These are phyloP conservation scores for Botryotinia narcissicola DNA, from an alignment of 2,329 filamentous ascomycete genomes.

Conservation along the genomic window DNA sequence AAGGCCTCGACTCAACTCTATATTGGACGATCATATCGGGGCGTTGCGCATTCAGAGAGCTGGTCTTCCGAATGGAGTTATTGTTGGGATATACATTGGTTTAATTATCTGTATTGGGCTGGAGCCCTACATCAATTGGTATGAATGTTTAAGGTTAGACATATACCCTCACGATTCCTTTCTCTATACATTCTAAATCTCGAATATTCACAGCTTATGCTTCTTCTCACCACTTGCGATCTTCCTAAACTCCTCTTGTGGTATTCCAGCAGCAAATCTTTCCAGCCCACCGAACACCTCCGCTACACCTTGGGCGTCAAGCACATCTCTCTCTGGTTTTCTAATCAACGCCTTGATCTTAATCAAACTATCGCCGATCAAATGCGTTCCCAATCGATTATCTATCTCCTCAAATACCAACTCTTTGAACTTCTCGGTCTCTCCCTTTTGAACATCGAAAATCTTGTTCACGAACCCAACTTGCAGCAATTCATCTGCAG, in stretches of 20 bases:
- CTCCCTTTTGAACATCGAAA: slow-evolving; percentile 58
- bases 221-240: slow-evolving; percentile 85
- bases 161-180: slow-evolving; percentile 2
- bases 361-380: slow-evolving; percentile 74
- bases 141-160: slow-evolving; percentile 3
- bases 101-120: background rate
- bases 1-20: background rate
- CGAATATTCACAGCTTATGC: slow-evolving; percentile 71
- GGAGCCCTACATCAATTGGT: background rate
- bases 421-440: slow-evolving; percentile 66
- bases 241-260: slow-evolving; percentile 85
- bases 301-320: slow-evolving; percentile 74
- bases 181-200: slow-evolving; percentile 12
- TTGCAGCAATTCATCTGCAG: slow-evolving; percentile 67
- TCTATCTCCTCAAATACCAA: slow-evolving; percentile 77
- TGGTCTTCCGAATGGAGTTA: background rate
- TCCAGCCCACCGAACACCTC: slow-evolving; percentile 87
- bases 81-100: background rate
- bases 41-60: background rate
- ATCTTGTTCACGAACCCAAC: slow-evolving; percentile 86
- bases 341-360: slow-evolving; percentile 84
- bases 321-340: slow-evolving; percentile 64
- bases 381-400: slow-evolving; percentile 73
- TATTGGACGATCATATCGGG: background rate
- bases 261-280: slow-evolving; percentile 62